Conservation (phyloP, 2,329 filamentous ascomycete species). For the Fusarium acutatum region DNA sequence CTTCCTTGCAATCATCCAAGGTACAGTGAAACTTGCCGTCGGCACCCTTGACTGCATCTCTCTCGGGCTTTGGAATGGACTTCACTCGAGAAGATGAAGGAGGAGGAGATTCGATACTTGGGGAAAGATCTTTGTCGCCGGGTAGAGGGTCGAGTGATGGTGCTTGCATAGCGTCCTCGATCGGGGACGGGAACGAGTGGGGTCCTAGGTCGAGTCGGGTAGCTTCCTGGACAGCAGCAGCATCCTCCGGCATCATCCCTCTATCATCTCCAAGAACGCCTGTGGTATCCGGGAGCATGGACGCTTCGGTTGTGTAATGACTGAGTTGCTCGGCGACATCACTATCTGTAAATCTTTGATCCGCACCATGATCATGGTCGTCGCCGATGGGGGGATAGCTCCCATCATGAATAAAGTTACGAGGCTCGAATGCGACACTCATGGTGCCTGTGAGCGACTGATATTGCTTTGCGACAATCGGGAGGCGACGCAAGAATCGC, state of each 20-base stretch:
- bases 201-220: slow-evolving; percentile 51
- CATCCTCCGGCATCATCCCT: slow-evolving; percentile 51
- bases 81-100: slow-evolving; percentile 55
- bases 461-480: slow-evolving; percentile 7
- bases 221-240: slow-evolving; percentile 49
- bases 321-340: slow-evolving; percentile 55
- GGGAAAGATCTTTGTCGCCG: slow-evolving; percentile 49
- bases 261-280: slow-evolving; percentile 48
- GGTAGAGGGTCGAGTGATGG: slow-evolving; percentile 45
- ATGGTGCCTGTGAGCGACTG: slow-evolving; percentile 47
- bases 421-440: slow-evolving; percentile 62
- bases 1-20: slow-evolving; percentile 72
- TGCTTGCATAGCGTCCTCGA: slow-evolving; percentile 44
- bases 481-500: slow-evolving; percentile 26
- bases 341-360: slow-evolving; percentile 54
- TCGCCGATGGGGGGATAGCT: slow-evolving; percentile 58
- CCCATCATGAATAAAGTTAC: slow-evolving; percentile 59
- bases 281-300: slow-evolving; percentile 50
- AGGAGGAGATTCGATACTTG: slow-evolving; percentile 44
- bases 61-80: slow-evolving; percentile 66
- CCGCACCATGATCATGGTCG: slow-evolving; percentile 52
- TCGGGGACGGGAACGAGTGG: slow-evolving; percentile 47
- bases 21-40: slow-evolving; percentile 83
- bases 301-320: slow-evolving; percentile 53
- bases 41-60: slow-evolving; percentile 67